phyloP scores from a whole-genome alignment of 148 eudicot genomes.

The Chenopodium suecicum region DNA sequence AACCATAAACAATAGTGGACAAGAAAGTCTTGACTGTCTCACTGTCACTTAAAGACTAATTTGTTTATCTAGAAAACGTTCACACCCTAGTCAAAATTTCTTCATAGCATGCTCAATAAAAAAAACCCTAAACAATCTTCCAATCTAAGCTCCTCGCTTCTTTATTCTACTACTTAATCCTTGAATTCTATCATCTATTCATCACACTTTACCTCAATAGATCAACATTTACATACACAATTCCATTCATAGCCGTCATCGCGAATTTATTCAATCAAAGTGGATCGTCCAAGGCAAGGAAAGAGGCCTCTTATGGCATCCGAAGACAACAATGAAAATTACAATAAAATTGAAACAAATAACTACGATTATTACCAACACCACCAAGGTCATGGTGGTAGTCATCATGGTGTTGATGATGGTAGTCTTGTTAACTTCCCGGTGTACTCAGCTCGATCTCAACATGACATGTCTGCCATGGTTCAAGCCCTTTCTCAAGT shows the following conservation, averaged over 20 bases:
- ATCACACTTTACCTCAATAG: too few relatives aligned
- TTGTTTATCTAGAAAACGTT: not conserved
- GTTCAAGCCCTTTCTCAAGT: slow-evolving; percentile 64
- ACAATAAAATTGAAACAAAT: not conserved
- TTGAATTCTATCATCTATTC: not conserved
- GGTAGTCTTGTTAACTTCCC: slow-evolving; percentile 31
- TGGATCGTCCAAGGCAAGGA: slow-evolving; percentile 47
- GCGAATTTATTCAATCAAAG: not conserved
- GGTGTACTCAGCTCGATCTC: slow-evolving; percentile 46
- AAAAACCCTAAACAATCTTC: slow-evolving; percentile 25
- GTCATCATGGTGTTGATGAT: not conserved
- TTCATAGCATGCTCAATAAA: not conserved
- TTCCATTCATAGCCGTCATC: not conserved
- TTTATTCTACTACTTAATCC: not conserved
- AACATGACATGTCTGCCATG: slow-evolving; percentile 58
- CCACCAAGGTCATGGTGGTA: not conserved
- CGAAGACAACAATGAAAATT: slow-evolving; percentile 11
- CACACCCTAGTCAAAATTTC: slow-evolving; percentile 18
- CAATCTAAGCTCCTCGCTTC: not conserved
- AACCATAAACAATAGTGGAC: not conserved
- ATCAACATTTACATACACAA: not conserved
- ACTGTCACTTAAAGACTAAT: not conserved
- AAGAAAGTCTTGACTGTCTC: slow-evolving; percentile 8
- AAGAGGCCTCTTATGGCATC: slow-evolving; percentile 49
- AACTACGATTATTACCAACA: not conserved